Evolutionary conservation across 1,284 basidiomycete species (phyloP).

Genomic region (Malassezia brasiliensis): DNA sequence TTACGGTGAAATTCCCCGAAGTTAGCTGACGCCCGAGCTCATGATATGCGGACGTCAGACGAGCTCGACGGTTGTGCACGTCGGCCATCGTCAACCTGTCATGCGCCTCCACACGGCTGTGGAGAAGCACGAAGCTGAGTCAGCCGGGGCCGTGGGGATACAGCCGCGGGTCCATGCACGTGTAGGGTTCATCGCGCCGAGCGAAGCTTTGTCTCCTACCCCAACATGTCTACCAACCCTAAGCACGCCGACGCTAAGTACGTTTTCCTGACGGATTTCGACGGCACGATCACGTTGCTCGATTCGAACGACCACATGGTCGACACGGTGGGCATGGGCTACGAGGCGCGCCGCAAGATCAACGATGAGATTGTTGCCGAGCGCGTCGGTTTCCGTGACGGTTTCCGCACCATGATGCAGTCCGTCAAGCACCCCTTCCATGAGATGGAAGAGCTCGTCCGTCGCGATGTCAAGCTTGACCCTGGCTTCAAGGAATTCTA

Average conservation of each 20-base stretch:
- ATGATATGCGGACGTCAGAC: slow-evolving; percentile 82
- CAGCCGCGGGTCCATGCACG: not conserved
- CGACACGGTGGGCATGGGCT: slow-evolving; percentile 46
- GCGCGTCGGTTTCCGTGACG: slow-evolving; percentile 41
- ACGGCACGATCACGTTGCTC: slow-evolving; percentile 41
- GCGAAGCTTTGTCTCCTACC: not conserved
- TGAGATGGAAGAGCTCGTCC: slow-evolving; percentile 44
- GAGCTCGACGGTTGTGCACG: slow-evolving; percentile 4
- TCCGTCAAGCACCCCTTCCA: slow-evolving; percentile 39
- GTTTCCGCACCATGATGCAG: slow-evolving; percentile 45
- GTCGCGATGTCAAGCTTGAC: slow-evolving; percentile 42
- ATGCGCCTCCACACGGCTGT: not conserved
- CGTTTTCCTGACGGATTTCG: slow-evolving; percentile 47
- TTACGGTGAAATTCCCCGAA: slow-evolving; percentile 73
- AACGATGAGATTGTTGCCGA: slow-evolving; percentile 45
- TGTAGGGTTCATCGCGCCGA: not conserved
- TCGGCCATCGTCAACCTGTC: not conserved
- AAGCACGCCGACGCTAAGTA: slow-evolving; percentile 43
- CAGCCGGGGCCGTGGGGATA: no score
- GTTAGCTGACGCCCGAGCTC: slow-evolving; percentile 90
- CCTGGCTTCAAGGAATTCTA: slow-evolving; percentile 49
- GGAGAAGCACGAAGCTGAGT: no score
- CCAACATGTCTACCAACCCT: slow-evolving; percentile 4
- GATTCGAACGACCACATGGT: slow-evolving; percentile 49
- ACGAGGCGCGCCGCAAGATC: slow-evolving; percentile 46